Conservation (phyloP, 2,329 filamentous ascomycete genomes). For the Pseudogymnoascus sp. region DNA sequence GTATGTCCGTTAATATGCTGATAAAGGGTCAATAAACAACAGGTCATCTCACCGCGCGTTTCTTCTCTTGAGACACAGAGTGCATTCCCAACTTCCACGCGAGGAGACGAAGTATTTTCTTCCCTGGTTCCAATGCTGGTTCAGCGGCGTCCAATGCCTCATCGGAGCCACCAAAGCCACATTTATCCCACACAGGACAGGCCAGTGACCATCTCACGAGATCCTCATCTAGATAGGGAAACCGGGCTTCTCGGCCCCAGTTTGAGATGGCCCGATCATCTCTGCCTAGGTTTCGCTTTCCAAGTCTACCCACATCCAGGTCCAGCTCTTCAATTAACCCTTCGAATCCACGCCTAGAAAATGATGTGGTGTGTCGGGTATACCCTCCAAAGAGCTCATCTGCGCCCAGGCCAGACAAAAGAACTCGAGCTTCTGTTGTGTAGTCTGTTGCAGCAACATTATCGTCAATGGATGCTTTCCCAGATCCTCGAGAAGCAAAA, state of each 20-base stretch:
- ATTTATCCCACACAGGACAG: constrained; percentile 73
- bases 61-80: constrained; percentile 74
- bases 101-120: constrained; percentile 69
- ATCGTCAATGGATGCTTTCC: constrained; percentile 27
- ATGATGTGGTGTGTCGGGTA: constrained; percentile 71
- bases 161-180: constrained; percentile 60
- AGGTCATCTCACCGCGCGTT: constrained; percentile 62
- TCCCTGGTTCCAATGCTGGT: constrained; percentile 60
- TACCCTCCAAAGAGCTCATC: constrained; percentile 97
- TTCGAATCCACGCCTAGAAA: constrained; percentile 55
- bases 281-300: constrained; percentile 87
- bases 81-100: constrained; percentile 66
- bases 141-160: constrained; percentile 24
- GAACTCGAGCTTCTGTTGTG: constrained; percentile 64
- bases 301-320: constrained; percentile 75
- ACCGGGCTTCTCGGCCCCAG: constrained; percentile 82
- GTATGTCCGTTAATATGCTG: constrained; percentile 19
- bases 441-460: constrained; percentile 35
- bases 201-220: constrained; percentile 74
- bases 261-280: constrained; percentile 87
- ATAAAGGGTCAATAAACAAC: background rate
- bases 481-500: constrained; percentile 73
- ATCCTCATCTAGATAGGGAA: constrained; percentile 82
- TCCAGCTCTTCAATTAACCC: constrained; percentile 74
- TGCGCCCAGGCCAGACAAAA: constrained; percentile 86